phyloP scores from a whole-genome alignment of 2,329 filamentous ascomycete species.

The Aplosporella prunicola region DNA sequence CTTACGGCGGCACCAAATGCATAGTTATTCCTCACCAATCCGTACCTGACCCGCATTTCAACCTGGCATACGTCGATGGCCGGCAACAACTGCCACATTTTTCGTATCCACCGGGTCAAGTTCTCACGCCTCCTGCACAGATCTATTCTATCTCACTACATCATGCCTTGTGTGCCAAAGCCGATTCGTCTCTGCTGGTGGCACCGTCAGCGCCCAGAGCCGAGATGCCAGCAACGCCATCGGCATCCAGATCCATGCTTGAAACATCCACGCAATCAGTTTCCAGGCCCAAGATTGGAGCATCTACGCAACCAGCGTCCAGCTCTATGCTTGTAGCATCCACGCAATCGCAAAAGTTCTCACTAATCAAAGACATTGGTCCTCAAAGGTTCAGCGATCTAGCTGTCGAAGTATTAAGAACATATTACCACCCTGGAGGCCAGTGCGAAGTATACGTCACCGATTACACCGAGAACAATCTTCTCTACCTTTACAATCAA shows the following conservation, averaged over 20 bases:
- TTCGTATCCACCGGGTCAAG: too few species aligned
- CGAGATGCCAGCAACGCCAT: too few species aligned
- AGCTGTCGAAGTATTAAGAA: conserved; percentile 59
- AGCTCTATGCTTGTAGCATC: too few species aligned
- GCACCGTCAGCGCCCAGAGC: too few species aligned
- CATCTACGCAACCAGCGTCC: too few species aligned
- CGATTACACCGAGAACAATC: conserved; percentile 67
- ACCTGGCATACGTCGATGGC: conserved; percentile 17
- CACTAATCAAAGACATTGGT: conserved; percentile 52
- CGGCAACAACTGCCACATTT: conserved; percentile 13
- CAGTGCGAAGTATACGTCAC: conserved; percentile 58
- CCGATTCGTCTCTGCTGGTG: too few species aligned
- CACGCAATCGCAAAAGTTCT: neutral
- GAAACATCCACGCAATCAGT: too few species aligned
- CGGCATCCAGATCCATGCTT: too few species aligned
- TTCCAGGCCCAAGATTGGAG: too few species aligned
- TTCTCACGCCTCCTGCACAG: neutral
- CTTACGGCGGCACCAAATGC: neutral
- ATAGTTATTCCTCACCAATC: conserved; percentile 17
- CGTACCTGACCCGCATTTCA: conserved; percentile 21
- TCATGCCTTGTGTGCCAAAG: conserved; percentile 4
- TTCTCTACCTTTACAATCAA: conserved; percentile 49
- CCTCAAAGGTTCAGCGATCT: conserved; percentile 55
- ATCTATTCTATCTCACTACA: conserved; percentile 26
- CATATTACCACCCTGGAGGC: conserved; percentile 28